Evolutionary conservation across 1,284 basidiomycete genomes (phyloP).

Genomic region (Laetiporus sulphureus): DNA sequence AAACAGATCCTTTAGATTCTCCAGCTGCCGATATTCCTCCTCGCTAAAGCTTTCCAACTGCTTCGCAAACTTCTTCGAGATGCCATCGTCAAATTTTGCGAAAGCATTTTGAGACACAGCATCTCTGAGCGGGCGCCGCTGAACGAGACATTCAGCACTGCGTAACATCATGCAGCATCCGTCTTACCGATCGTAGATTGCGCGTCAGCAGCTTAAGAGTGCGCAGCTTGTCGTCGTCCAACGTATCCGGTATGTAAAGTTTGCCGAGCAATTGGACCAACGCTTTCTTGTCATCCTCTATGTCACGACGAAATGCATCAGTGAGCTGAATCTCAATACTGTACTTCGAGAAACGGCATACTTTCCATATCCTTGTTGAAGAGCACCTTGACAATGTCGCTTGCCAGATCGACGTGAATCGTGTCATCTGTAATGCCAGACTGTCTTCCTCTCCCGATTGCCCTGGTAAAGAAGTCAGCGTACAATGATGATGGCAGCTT

Average conservation of each 20-base stretch:
- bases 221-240: constrained; percentile 44
- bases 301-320: not conserved
- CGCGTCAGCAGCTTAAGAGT: constrained; percentile 56
- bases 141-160: not conserved
- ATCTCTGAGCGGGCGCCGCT: constrained; percentile 75
- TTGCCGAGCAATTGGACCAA: constrained; percentile 78
- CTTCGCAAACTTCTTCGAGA: constrained; percentile 52
- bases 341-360: constrained; percentile 22
- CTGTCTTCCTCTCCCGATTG: constrained; percentile 29
- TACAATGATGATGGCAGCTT: not conserved
- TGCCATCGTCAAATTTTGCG: constrained; percentile 52
- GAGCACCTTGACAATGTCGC: constrained; percentile 63
- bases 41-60: constrained; percentile 63
- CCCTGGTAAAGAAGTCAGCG: constrained; percentile 14
- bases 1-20: constrained; percentile 57
- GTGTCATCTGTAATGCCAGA: constrained; percentile 37
- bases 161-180: not conserved
- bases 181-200: constrained; percentile 53
- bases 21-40: constrained; percentile 56
- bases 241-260: constrained; percentile 65
- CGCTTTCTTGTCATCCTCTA: constrained; percentile 78
- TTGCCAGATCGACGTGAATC: constrained; percentile 77
- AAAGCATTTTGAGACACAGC: constrained; percentile 66
- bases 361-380: constrained; percentile 44
- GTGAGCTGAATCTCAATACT: too few relatives aligned